Percentiles rank a stretch among this genome's conserved stretches.
phyloP scores from a whole-genome alignment of 768 basidiomycete genomes.

The Daedaleopsis sinensis region DNA sequence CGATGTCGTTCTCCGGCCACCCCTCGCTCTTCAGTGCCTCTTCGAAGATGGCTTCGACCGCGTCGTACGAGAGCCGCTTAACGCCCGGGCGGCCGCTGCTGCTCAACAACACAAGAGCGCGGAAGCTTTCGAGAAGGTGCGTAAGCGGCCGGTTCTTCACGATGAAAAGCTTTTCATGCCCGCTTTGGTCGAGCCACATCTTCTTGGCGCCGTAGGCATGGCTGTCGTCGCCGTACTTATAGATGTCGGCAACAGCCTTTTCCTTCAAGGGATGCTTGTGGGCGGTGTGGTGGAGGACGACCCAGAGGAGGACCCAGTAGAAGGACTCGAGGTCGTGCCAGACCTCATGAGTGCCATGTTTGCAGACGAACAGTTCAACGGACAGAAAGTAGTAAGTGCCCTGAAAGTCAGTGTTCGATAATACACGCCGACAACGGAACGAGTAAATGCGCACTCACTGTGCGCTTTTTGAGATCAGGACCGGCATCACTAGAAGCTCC shows the following conservation, averaged over 20 bases:
- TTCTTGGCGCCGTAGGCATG: neutral
- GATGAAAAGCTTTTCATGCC: neutral
- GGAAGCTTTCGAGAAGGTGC: neutral
- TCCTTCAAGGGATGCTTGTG: neutral
- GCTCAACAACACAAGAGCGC: too few species aligned
- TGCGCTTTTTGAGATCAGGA: too few species aligned
- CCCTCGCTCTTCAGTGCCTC: too few species aligned
- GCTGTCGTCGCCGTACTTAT: neutral
- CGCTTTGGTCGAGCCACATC: neutral
- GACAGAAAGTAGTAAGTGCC: conserved; percentile 10
- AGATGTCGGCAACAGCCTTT: neutral
- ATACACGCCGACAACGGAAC: too few species aligned
- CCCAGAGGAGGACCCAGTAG: conserved; percentile 18
- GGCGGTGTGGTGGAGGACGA: conserved; percentile 5
- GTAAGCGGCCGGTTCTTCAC: neutral
- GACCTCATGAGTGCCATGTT: neutral
- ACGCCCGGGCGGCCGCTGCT: too few species aligned
- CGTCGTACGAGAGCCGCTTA: too few species aligned
- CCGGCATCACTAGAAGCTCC: too few species aligned
- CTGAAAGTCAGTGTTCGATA: neutral
- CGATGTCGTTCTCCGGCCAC: too few species aligned
- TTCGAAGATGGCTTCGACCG: too few species aligned
- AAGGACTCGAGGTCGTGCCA: conserved; percentile 18
- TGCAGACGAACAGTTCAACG: neutral
- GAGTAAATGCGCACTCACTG: too few species aligned